Base-by-base conservation (phyloP, 441 rosid species). In the Breynia disticha region DNA sequence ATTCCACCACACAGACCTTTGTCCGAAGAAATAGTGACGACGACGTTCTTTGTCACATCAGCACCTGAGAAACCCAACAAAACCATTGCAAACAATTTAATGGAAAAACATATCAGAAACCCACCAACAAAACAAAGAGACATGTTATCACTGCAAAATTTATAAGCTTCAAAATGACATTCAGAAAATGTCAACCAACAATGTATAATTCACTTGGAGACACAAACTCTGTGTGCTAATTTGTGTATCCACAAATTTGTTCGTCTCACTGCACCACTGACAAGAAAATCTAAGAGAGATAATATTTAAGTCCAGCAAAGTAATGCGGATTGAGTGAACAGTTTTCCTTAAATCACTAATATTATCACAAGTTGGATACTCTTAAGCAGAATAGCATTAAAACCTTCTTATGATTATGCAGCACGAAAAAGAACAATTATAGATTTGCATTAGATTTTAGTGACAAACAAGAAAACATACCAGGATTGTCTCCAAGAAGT, bases 1-100 rank as follows among this genome's bases (percentile, higher is more conserved):
- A 91, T 91, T 56, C 97, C 97, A 75, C 98, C 98, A 64, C 98
- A 88, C 1, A 91, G 87, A 74, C 98, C 98, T 78, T 91, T 91
- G 78, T 91, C 98, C 1, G 97, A 81, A 59, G 98, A 86, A 51
- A 88, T 65, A 20, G 97, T 88, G 28, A 91, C 82, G 54, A 91
- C 65, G 20, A 91, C 91, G 64, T 80, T 88, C 85, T 84, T 91
- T 87, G 88, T 88, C 17, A 81, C 95, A 66, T 86, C 95, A 73
- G 84, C 79, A 67, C 79, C 97, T 90, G 68, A 20, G 49, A 64
- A 24, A 46, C 16, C 16, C 22, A 54, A 52, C 19, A 42, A 62
- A 52, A 16, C n/a, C 13, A 42, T 19, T 41, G 44, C 13, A 11
- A 41, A 15, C 44, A 11, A 41, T 41, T n/a, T 41, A 41, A 41